Evolutionary conservation across 768 basidiomycete species (phyloP).

Genomic region (Amanita subjunquillea): DNA sequence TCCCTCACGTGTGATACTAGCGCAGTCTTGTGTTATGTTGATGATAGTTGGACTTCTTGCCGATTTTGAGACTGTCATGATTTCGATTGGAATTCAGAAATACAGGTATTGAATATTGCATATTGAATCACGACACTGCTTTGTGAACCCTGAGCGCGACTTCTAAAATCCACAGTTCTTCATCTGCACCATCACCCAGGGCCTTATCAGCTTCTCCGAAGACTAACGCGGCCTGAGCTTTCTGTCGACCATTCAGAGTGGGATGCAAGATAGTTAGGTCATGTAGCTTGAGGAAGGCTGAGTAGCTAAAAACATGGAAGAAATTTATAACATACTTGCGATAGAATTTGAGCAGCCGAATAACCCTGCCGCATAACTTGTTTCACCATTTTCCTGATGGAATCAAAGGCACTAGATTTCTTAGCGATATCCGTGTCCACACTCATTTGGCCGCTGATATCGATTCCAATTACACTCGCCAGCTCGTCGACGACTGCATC

Average conservation of each 20-base stretch:
- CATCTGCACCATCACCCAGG: slow-evolving; percentile 91
- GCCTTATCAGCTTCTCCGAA: slow-evolving; percentile 97
- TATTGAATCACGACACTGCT: slow-evolving; percentile 26
- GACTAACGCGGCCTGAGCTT: slow-evolving; percentile 68
- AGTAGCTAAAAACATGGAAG: slow-evolving; percentile 1
- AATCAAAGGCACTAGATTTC: slow-evolving; percentile 36
- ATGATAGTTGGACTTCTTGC: not conserved
- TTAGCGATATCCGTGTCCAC: slow-evolving; percentile 37
- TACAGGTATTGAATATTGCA: not conserved
- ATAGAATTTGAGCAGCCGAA: slow-evolving; percentile 81
- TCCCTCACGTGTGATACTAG: slow-evolving; percentile 13
- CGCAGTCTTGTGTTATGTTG: not conserved
- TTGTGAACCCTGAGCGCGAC: slow-evolving; percentile 75
- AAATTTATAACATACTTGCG: slow-evolving; percentile 51
- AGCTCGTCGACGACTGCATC: slow-evolving; percentile 59
- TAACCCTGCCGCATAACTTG: slow-evolving; percentile 80
- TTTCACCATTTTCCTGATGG: slow-evolving; percentile 64
- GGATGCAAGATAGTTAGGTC: slow-evolving; percentile 83
- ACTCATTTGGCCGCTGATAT: slow-evolving; percentile 35
- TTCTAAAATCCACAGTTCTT: slow-evolving; percentile 91
- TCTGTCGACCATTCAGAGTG: slow-evolving; percentile 68
- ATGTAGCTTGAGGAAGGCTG: slow-evolving; percentile 53
- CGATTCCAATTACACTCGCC: slow-evolving; percentile 63
- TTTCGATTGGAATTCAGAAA: too few relatives aligned
- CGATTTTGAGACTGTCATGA: not conserved